Evolutionary conservation across 352 stramenopile genomes (phyloP).

Genomic region (Phytopythium mirpurense): DNA sequence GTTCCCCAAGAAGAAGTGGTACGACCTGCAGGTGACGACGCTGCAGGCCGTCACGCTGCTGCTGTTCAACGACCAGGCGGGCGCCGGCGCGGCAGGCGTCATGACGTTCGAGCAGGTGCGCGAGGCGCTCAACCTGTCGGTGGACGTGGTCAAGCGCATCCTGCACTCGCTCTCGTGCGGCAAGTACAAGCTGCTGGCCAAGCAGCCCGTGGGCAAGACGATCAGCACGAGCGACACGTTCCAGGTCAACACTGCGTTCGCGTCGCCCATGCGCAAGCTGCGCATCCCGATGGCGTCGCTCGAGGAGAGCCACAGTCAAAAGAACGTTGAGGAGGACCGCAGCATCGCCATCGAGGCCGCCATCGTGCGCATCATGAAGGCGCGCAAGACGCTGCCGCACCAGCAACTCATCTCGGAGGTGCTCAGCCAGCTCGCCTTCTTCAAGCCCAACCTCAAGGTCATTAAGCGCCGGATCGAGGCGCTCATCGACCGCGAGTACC

Average conservation of each 20-base stretch:
- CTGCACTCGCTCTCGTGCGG: slow-evolving; percentile 98
- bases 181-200: slow-evolving; percentile 98
- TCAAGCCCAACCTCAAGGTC: slow-evolving; percentile 96
- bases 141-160: slow-evolving; percentile 96
- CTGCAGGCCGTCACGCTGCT: slow-evolving; percentile 96
- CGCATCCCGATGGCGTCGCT: slow-evolving; percentile 98
- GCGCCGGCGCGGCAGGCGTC: slow-evolving; percentile 37
- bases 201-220: slow-evolving; percentile 91
- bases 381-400: slow-evolving; percentile 95
- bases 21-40: slow-evolving; percentile 97
- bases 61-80: slow-evolving; percentile 88
- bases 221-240: slow-evolving; percentile 95
- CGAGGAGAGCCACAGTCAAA: slow-evolving; percentile 97
- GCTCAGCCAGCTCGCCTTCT: slow-evolving; percentile 96
- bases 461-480: slow-evolving; percentile 98
- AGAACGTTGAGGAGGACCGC: slow-evolving; percentile 95
- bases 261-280: slow-evolving; percentile 95
- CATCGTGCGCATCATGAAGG: slow-evolving; percentile 99
- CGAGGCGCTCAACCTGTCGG: slow-evolving; percentile 92
- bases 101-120: slow-evolving; percentile 90
- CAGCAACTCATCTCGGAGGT: slow-evolving; percentile 98
- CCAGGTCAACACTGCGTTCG: slow-evolving; percentile 92
- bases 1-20: slow-evolving; percentile 89
- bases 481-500: slow-evolving; percentile 98
- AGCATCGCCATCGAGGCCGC: slow-evolving; percentile 98